These are phyloP conservation scores for Aspergillus phoenicis DNA, from an alignment of 2,329 filamentous ascomycete species.

Conservation along the genomic window DNA sequence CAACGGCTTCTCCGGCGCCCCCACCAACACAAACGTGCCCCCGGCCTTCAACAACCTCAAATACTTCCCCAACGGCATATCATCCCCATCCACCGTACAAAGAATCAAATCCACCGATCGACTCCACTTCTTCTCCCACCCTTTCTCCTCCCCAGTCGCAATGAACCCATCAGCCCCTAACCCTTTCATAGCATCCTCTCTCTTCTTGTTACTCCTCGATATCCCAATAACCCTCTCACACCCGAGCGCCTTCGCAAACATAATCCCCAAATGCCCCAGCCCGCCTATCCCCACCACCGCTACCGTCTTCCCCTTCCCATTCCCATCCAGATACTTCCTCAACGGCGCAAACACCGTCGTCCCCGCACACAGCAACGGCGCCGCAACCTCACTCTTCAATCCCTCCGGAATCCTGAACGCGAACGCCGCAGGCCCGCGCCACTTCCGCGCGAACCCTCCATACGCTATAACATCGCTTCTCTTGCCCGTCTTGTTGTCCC, in stretches of 20 bases:
- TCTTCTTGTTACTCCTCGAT: constrained; percentile 55
- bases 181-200: constrained; percentile 51
- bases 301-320: constrained; percentile 70
- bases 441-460: constrained; percentile 62
- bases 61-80: constrained; percentile 67
- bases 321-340: constrained; percentile 53
- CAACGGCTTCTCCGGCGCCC: constrained; percentile 62
- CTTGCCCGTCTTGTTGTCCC: constrained; percentile 21
- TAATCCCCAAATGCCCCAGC: constrained; percentile 71
- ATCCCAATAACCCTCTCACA: constrained; percentile 64
- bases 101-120: constrained; percentile 58
- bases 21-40: constrained; percentile 67
- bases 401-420: constrained; percentile 58
- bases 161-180: constrained; percentile 61
- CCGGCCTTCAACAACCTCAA: constrained; percentile 61
- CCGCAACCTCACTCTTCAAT: constrained; percentile 54
- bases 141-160: constrained; percentile 58
- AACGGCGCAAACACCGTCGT: constrained; percentile 74
- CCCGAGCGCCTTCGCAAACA: constrained; percentile 71
- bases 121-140: constrained; percentile 55
- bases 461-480: constrained; percentile 18
- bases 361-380: constrained; percentile 77
- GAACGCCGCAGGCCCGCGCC: constrained; percentile 61
- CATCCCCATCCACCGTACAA: constrained; percentile 58
- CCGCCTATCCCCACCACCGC: constrained; percentile 74